Percentiles rank a stretch among this genome's conserved stretches.
phyloP scores from a whole-genome alignment of 2,329 filamentous ascomycete genomes.

The Hymenoscyphus occultus region DNA sequence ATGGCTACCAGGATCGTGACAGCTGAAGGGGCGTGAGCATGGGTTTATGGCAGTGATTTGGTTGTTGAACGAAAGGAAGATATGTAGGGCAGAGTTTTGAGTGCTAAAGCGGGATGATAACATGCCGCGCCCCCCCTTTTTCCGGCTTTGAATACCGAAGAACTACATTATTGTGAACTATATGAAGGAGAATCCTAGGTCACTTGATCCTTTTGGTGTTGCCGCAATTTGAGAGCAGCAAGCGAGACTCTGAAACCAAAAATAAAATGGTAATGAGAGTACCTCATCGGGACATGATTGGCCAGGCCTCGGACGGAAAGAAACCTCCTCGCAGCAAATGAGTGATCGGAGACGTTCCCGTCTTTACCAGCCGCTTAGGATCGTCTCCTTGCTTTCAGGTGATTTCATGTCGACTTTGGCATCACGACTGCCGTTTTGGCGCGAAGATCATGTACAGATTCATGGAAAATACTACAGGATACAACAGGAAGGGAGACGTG shows the following conservation, averaged over 20 bases:
- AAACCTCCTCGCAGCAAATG: not conserved
- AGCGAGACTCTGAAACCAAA: not conserved
- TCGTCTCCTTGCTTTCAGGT: not conserved
- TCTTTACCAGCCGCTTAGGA: not conserved
- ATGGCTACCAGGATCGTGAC: constrained; percentile 1
- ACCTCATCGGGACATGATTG: not conserved
- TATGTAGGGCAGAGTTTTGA: not conserved
- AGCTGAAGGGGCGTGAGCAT: not conserved
- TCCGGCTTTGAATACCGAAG: not conserved
- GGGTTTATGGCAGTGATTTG: not conserved
- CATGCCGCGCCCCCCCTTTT: not conserved
- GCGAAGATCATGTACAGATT: constrained; percentile 1
- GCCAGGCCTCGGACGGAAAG: not conserved
- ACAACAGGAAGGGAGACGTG: not conserved
- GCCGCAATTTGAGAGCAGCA: not conserved
- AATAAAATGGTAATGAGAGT: not conserved
- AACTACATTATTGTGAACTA: not conserved
- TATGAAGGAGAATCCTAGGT: not conserved
- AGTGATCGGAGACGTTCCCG: not conserved
- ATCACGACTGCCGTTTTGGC: not conserved
- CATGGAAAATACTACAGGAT: not conserved
- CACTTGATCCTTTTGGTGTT: not conserved
- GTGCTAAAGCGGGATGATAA: not conserved
- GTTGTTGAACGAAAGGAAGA: not conserved
- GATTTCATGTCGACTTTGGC: constrained; percentile 1